Base-by-base conservation (phyloP, 176 grass and related monocot genomes). In the Triticum monococcum region DNA sequence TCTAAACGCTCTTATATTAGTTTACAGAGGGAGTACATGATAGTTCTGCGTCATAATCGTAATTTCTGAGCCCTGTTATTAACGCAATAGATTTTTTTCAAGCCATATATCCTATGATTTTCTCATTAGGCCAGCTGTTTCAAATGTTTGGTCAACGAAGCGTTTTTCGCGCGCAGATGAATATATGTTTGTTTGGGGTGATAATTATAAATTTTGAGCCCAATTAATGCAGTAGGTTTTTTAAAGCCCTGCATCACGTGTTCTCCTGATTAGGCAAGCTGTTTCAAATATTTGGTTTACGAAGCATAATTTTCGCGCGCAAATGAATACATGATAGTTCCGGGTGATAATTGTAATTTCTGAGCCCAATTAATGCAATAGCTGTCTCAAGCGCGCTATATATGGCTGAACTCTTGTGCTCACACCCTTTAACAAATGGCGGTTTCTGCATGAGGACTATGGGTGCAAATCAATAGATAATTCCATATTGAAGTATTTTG, bases 401-500 rank as follows among this genome's bases (percentile, higher is more conserved):
- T 70, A 40, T 72, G 5, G 64, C 38, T 69, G 18, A 35, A 72
- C 37, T 7, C 25, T n/a, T 64, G 38, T 62, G 32, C 62, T 1
- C 23, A 77, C 9, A 5, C 11, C 37, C 3, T 52, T 72, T 3
- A 50, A 3, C 9, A 22, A 62, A 45, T 26, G 11, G 68, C 9
- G 23, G 26, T 8, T 81, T 89, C 68, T 76, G 59, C 83, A 81
- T 35, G 40, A 69, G n/a, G 52, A 38, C 18, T 60, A 18, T 31
- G 37, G 12, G 3, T 32, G 36, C 9, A 46, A 22, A 23, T 16
- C 14, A 83, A 87, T 78, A 56, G 5, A 79, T 64, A 72, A 57
- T 48, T 46, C 3, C 65, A 38, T 2, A 9, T 57, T 59, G 28
- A 56, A 57, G 6, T 14, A 33, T 32, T 72, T 25, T 72, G 5